These are phyloP conservation scores for Puccinia horiana DNA, from an alignment of 1,284 basidiomycete species.

Conservation along the genomic window DNA sequence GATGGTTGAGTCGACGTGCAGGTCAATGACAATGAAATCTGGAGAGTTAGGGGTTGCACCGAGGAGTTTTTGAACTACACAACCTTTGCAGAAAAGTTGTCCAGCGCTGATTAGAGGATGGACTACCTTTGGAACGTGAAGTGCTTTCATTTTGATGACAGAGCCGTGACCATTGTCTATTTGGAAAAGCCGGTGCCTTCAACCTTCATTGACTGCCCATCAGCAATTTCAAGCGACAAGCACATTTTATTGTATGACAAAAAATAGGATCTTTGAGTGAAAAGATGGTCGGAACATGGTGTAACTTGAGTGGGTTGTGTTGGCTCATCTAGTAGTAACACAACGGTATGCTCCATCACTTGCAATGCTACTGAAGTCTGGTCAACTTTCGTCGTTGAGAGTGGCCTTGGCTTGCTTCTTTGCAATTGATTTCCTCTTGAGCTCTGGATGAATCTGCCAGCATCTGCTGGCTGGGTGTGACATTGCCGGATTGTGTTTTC, in stretches of 20 bases:
- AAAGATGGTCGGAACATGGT: slow-evolving; percentile 22
- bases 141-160: not conserved
- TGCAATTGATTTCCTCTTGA: not conserved
- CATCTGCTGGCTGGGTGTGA: not conserved
- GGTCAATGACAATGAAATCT: not conserved
- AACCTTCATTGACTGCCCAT: not conserved
- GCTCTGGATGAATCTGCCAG: not conserved
- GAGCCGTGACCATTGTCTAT: not conserved
- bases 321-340: not conserved
- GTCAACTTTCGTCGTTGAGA: not conserved
- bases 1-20: not conserved
- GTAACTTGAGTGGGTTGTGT: not conserved
- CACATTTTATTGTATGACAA: not conserved
- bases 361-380: not conserved
- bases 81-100: not conserved
- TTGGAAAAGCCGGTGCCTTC: not conserved
- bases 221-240: not conserved
- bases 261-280: not conserved
- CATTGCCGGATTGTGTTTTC: not conserved
- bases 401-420: not conserved
- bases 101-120: slow-evolving; percentile 15
- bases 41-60: not conserved
- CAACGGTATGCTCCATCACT: not conserved
- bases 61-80: not conserved
- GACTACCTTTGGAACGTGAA: not conserved